phyloP scores from a whole-genome alignment of 139 green algal genomes.

The Picochlorum sp. region DNA sequence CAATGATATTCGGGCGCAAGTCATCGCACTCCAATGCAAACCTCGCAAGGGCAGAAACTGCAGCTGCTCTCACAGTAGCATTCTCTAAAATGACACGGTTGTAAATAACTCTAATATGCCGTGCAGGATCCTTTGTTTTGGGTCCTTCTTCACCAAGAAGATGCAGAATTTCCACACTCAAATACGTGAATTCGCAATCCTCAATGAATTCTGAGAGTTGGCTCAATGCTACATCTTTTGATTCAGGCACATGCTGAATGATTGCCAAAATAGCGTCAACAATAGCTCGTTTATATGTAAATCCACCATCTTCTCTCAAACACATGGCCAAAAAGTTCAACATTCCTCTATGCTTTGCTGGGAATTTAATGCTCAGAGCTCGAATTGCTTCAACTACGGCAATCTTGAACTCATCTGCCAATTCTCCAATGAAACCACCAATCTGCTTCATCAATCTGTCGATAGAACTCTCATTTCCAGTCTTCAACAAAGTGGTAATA shows the following conservation, averaged over 20 bases:
- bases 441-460: constrained; percentile 99
- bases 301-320: constrained; percentile 85
- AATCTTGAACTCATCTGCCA: constrained; percentile 99
- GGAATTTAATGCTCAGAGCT: constrained; percentile 96
- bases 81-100: constrained; percentile 99
- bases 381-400: constrained; percentile 96
- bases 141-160: constrained; percentile 83
- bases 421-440: constrained; percentile 94
- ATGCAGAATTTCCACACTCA: constrained; percentile 92
- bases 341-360: constrained; percentile 86
- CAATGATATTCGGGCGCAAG: constrained; percentile 64
- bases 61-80: constrained; percentile 89
- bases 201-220: constrained; percentile 99
- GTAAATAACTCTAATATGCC: constrained; percentile 97
- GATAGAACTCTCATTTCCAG: constrained; percentile 89
- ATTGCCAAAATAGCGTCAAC: constrained; percentile 89
- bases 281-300: constrained; percentile 98
- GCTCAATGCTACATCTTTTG: constrained; percentile 88
- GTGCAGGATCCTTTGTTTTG: constrained; percentile 53
- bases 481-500: constrained; percentile 99
- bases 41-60: constrained; percentile 76
- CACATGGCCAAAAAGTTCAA: constrained; percentile 93
- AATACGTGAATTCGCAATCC: constrained; percentile 98
- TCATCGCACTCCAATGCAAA: constrained; percentile 68
- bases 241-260: constrained; percentile 90